These are phyloP conservation scores for Monotropa hypopitys DNA, from an alignment of 179 eudicot species.

Conservation along the genomic window DNA sequence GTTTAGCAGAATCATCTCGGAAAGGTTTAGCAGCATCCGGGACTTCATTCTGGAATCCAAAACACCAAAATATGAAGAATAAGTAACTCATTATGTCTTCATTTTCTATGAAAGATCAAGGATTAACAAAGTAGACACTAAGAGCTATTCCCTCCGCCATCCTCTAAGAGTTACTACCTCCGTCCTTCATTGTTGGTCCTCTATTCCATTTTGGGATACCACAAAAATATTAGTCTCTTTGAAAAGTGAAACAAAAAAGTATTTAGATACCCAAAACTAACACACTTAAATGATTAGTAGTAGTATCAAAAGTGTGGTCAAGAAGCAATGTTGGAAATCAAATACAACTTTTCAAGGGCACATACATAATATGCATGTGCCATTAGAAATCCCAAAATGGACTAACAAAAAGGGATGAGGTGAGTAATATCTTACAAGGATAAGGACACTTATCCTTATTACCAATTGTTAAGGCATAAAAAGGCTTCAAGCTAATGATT, in stretches of 20 bases:
- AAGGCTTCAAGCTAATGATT: not conserved
- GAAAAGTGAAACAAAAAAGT: not conserved
- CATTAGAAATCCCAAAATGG: not conserved
- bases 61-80: not conserved
- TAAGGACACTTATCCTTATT: not conserved
- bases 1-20: slow-evolving; percentile 71
- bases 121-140: not conserved
- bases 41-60: slow-evolving; percentile 34
- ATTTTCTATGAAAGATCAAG: not conserved
- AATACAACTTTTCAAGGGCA: not conserved
- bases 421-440: not conserved
- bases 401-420: not conserved
- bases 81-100: not conserved
- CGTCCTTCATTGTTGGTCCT: not conserved
- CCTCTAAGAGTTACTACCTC: not conserved
- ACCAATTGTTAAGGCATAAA: not conserved
- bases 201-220: not conserved
- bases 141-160: not conserved
- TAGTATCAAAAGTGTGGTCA: not conserved
- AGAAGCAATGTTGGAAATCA: not conserved
- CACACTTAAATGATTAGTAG: not conserved
- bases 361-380: not conserved
- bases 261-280: not conserved
- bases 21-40: slow-evolving; percentile 56
- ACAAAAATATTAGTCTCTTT: not conserved